phyloP scores from a whole-genome alignment of 2,329 filamentous ascomycete species.

The Fusarium equiseti region DNA sequence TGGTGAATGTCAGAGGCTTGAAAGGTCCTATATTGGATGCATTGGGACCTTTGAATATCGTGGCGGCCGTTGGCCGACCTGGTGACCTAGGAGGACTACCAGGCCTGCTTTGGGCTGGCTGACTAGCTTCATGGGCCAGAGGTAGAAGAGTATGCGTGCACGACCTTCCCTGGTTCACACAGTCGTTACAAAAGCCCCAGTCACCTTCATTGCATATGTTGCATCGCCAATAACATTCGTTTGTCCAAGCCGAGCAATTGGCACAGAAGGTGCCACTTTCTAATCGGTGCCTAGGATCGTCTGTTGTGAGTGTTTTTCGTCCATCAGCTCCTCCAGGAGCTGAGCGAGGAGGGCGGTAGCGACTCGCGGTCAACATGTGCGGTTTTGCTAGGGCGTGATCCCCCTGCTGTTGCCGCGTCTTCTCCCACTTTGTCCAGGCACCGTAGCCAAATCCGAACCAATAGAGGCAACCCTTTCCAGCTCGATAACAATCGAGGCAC shows the following conservation, averaged over 20 bases:
- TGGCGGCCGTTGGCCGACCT: constrained; percentile 61
- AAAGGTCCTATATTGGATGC: constrained; percentile 66
- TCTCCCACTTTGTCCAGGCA: constrained; percentile 76
- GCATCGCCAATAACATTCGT: constrained; percentile 92
- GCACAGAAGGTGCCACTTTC: constrained; percentile 89
- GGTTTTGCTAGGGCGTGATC: constrained; percentile 59
- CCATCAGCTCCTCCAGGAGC: constrained; percentile 66
- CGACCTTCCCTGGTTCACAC: constrained; percentile 83
- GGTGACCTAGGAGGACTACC: constrained; percentile 56
- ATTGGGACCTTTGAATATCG: constrained; percentile 61
- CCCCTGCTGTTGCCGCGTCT: constrained; percentile 55
- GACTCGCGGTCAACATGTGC: constrained; percentile 69
- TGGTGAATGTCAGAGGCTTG: constrained; percentile 77
- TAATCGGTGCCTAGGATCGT: constrained; percentile 75
- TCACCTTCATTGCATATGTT: constrained; percentile 89
- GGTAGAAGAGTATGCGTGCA: constrained; percentile 88
- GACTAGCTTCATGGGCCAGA: constrained; percentile 69
- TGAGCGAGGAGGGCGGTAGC: constrained; percentile 65
- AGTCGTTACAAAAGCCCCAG: constrained; percentile 93
- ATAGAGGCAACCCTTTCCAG: constrained; percentile 80
- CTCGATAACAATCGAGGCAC: constrained; percentile 83
- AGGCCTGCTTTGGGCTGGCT: constrained; percentile 53
- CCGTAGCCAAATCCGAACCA: constrained; percentile 90
- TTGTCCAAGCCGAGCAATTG: constrained; percentile 77
- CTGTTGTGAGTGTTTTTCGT: constrained; percentile 69